phyloP scores from a whole-genome alignment of 306 rosid genomes.

The Rosa persica region DNA sequence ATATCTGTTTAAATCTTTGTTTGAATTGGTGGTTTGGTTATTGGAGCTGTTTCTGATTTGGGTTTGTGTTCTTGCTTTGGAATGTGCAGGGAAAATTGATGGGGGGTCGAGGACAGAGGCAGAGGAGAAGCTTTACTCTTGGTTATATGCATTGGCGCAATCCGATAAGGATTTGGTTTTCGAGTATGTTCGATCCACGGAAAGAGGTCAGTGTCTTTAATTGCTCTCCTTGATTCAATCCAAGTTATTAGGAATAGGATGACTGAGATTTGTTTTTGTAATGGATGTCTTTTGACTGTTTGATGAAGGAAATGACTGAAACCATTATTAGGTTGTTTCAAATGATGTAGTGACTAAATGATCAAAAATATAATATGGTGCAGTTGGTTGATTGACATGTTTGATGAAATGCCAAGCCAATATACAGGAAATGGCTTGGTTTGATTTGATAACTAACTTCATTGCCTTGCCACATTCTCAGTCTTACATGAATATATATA shows the following conservation, averaged over 20 bases:
- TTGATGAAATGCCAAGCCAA: not conserved
- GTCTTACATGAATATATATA: not conserved
- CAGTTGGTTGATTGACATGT: not conserved
- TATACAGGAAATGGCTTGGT: not conserved
- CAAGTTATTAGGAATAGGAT: not conserved
- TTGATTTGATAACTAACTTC: not conserved
- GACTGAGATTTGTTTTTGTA: not conserved
- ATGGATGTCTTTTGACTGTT: not conserved
- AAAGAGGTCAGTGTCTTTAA: conserved; percentile 53
- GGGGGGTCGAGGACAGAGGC: conserved; percentile 66
- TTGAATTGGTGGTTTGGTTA: not conserved
- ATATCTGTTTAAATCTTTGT: not conserved
- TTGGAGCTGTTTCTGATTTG: conserved; percentile 15
- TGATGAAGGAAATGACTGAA: not conserved
- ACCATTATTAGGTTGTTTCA: not conserved
- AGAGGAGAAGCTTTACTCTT: conserved; percentile 70
- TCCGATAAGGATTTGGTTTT: conserved; percentile 60
- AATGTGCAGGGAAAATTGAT: conserved; percentile 53
- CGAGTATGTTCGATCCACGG: conserved; percentile 83
- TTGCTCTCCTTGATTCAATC: not conserved
- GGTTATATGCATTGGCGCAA: conserved; percentile 74
- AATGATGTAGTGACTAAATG: not conserved
- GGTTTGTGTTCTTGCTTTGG: conserved; percentile 21
- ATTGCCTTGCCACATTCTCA: not conserved
- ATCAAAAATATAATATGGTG: not conserved